phyloP scores from a whole-genome alignment of 2,329 filamentous ascomycete genomes.

The Trichoderma cornu-damae region DNA sequence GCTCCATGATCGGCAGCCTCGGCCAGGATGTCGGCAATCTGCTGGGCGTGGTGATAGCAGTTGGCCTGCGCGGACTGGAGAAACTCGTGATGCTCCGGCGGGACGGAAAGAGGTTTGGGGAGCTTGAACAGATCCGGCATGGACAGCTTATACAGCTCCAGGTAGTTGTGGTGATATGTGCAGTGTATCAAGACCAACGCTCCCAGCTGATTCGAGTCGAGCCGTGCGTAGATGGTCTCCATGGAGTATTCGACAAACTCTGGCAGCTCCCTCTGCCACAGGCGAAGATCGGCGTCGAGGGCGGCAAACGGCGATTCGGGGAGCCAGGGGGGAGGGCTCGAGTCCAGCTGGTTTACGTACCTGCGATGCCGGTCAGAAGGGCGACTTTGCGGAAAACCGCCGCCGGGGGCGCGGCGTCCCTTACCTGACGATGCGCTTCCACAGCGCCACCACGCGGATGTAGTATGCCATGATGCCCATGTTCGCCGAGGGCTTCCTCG shows the following conservation, averaged over 20 bases:
- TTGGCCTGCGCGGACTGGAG: conserved; percentile 35
- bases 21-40: conserved; percentile 36
- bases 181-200: conserved; percentile 42
- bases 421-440: conserved; percentile 38
- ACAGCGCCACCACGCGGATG: conserved; percentile 38
- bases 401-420: background rate
- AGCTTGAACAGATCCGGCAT: conserved; percentile 43
- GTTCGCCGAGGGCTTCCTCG: conserved; percentile 37
- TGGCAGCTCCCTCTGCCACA: conserved; percentile 40
- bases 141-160: conserved; percentile 43
- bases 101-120: conserved; percentile 38
- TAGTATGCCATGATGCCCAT: conserved; percentile 44
- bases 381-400: background rate
- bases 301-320: conserved; percentile 40
- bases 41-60: conserved; percentile 37
- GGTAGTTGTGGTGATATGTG: conserved; percentile 43
- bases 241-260: conserved; percentile 41
- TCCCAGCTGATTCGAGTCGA: conserved; percentile 43
- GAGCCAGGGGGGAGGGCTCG: conserved; percentile 39
- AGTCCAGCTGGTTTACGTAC: conserved; percentile 41
- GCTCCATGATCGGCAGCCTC: conserved; percentile 39
- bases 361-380: conserved; percentile 16
- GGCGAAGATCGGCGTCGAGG: conserved; percentile 37
- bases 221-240: conserved; percentile 42
- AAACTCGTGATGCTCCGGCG: conserved; percentile 36